Conservation (phyloP, 352 stramenopile species). For the Aphanomyces euteiches region DNA sequence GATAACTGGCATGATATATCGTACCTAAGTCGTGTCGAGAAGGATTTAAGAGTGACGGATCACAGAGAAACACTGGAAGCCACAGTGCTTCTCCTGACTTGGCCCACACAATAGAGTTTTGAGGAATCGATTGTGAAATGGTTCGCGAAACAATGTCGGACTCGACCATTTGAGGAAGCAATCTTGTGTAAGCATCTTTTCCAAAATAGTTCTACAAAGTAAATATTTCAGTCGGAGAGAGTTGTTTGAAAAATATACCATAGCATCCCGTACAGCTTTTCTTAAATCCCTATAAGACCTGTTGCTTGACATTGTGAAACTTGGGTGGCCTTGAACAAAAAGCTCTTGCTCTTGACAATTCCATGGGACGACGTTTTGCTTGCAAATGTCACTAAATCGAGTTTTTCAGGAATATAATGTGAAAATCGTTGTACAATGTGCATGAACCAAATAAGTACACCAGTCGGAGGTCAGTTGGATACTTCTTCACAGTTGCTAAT, state of each 20-base stretch:
- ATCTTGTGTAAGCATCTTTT: conserved; percentile 62
- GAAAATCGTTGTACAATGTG: conserved; percentile 41
- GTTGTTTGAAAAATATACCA: conserved; percentile 27
- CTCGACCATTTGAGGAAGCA: conserved; percentile 74
- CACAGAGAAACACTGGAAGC: conserved; percentile 2
- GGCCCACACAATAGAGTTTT: conserved; percentile 1
- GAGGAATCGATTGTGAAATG: background rate
- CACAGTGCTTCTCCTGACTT: background rate
- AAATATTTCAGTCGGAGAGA: background rate
- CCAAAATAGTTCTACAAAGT: conserved; percentile 57
- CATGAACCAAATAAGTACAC: conserved; percentile 85
- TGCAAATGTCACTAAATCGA: conserved; percentile 45
- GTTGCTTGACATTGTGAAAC: conserved; percentile 33
- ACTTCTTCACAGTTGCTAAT: conserved; percentile 68
- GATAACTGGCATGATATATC: background rate
- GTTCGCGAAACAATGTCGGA: conserved; percentile 62
- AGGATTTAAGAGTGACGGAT: background rate
- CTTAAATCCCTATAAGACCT: conserved; percentile 32
- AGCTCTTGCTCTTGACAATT: conserved; percentile 63
- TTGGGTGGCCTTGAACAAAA: conserved; percentile 64
- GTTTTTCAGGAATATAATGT: background rate
- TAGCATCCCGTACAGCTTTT: conserved; percentile 61
- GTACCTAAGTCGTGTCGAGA: background rate
- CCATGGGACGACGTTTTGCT: conserved; percentile 63
- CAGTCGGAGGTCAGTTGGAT: conserved; percentile 59